Percentiles rank a stretch among this genome's conserved stretches.
These are phyloP conservation scores for Chenopodium quinoa DNA, from an alignment of 148 eudicot genomes.

Conservation along the genomic window DNA sequence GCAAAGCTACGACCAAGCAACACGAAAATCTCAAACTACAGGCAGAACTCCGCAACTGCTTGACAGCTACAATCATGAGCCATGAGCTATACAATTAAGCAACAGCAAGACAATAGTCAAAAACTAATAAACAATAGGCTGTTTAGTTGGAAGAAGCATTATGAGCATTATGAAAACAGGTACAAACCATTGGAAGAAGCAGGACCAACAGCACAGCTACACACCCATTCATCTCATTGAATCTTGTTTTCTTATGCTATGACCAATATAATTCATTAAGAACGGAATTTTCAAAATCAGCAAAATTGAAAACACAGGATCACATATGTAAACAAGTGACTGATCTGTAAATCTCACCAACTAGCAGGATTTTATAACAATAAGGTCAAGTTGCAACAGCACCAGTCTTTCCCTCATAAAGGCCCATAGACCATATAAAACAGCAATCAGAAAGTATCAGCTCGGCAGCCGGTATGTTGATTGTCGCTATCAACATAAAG, in stretches of 20 bases:
- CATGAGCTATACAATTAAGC: slow-evolving; percentile 22
- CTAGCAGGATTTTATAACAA: not conserved
- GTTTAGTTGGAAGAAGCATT: not conserved
- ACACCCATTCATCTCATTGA: slow-evolving; percentile 6
- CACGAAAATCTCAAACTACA: slow-evolving; percentile 15
- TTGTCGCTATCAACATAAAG: slow-evolving; percentile 19
- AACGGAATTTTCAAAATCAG: slow-evolving; percentile 17
- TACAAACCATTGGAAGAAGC: slow-evolving; percentile 9
- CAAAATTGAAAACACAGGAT: not conserved
- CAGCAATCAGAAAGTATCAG: not conserved
- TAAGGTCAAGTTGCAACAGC: slow-evolving; percentile 16
- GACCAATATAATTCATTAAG: slow-evolving; percentile 10
- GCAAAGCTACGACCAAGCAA: slow-evolving; percentile 11
- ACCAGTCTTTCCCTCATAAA: slow-evolving; percentile 17
- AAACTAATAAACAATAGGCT: not conserved
- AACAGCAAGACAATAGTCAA: slow-evolving; percentile 21
- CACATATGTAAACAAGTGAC: not conserved
- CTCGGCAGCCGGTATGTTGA: slow-evolving; percentile 15
- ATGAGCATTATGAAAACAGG: slow-evolving; percentile 9
- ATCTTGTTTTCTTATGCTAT: not conserved
- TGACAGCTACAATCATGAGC: slow-evolving; percentile 42
- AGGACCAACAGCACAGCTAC: slow-evolving; percentile 25
- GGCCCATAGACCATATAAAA: slow-evolving; percentile 1
- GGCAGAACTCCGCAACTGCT: slow-evolving; percentile 33
- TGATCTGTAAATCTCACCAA: slow-evolving; percentile 29